Conservation (phyloP, 2,329 filamentous ascomycete species). For the Fusarium drepaniforme region DNA sequence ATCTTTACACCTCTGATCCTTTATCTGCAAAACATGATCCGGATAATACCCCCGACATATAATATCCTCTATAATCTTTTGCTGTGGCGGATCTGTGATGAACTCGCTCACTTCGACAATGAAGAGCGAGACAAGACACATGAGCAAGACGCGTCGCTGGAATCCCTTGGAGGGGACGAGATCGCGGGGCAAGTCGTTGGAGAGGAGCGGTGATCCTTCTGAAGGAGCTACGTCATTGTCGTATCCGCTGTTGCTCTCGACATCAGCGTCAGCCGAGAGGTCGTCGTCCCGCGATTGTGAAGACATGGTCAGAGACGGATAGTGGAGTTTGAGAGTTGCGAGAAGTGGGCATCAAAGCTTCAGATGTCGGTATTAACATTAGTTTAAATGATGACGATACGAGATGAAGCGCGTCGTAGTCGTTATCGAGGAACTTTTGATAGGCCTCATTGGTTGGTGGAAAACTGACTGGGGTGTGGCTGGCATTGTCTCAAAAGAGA, state of each 20-base stretch:
- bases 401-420: conserved; percentile 5
- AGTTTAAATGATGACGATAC: conserved; percentile 14
- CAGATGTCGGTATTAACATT: background rate
- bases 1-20: conserved; percentile 62
- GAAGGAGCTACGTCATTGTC: conserved; percentile 8
- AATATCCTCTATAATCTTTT: conserved; percentile 65
- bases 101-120: conserved; percentile 57
- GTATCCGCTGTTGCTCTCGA: conserved; percentile 20
- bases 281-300: background rate
- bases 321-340: background rate
- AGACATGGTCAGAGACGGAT: background rate
- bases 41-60: conserved; percentile 64
- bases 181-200: conserved; percentile 29
- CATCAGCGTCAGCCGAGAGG: conserved; percentile 9
- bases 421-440: conserved; percentile 33
- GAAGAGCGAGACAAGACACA: conserved; percentile 55
- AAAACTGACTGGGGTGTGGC: conserved; percentile 20
- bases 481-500: conserved; percentile 1
- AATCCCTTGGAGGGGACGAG: conserved; percentile 42
- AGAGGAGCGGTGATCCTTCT: conserved; percentile 40
- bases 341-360: background rate
- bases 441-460: conserved; percentile 17
- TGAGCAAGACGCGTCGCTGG: conserved; percentile 45
- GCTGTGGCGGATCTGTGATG: conserved; percentile 56
- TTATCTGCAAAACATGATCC: conserved; percentile 48